Conservation (phyloP, 2,329 filamentous ascomycete genomes). For the Amylocarpus encephaloides region DNA sequence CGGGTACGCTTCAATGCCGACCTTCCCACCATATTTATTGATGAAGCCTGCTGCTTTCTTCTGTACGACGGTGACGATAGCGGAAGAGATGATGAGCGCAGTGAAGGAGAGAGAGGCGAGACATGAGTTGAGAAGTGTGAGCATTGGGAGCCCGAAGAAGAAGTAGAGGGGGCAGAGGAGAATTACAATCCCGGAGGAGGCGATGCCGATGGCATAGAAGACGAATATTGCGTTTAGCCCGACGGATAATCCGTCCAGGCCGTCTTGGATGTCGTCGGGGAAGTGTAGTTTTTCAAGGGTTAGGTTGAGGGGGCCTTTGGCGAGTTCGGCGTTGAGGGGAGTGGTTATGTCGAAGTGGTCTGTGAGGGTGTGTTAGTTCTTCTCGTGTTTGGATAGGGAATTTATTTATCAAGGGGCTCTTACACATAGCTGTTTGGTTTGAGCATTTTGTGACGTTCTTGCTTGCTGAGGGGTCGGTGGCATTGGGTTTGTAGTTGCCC, state of each 20-base stretch:
- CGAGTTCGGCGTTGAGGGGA: conserved; percentile 43
- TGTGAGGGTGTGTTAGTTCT: conserved; percentile 8
- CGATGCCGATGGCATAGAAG: conserved; percentile 53
- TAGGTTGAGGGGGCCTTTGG: conserved; percentile 35
- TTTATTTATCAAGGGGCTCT: no score
- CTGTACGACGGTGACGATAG: conserved; percentile 60
- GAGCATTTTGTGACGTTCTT: conserved; percentile 51
- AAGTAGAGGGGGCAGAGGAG: conserved; percentile 40
- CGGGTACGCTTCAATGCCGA: conserved; percentile 33
- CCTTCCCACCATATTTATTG: conserved; percentile 31
- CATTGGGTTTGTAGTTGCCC: conserved; percentile 34
- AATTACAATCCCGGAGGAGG: conserved; percentile 43
- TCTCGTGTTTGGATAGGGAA: no score
- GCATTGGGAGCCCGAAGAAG: conserved; percentile 38
- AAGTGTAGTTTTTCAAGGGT: conserved; percentile 48
- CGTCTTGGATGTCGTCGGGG: conserved; percentile 48
- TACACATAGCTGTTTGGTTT: conserved; percentile 45
- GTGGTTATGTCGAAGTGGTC: conserved; percentile 47
- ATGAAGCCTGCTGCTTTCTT: conserved; percentile 47
- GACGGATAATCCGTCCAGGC: conserved; percentile 43
- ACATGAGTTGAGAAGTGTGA: conserved; percentile 44
- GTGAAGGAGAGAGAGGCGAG: conserved; percentile 42
- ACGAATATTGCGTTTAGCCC: conserved; percentile 48
- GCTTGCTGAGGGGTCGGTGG: conserved; percentile 34
- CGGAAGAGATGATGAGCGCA: conserved; percentile 64